Conservation (phyloP, 1,284 basidiomycete genomes). For the Puccinia horiana region DNA sequence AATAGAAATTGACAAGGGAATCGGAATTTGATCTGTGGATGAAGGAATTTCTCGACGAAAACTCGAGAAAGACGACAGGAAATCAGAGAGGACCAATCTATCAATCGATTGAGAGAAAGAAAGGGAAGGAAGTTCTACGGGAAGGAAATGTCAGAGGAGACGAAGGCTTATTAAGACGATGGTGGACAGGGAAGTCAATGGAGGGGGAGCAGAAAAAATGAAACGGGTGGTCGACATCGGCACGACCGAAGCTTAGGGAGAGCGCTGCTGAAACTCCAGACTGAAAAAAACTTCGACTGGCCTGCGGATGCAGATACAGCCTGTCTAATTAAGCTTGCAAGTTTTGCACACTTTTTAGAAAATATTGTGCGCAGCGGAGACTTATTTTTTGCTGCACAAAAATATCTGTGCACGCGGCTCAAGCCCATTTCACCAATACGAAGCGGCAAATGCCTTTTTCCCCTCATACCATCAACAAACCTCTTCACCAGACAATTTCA, state of each 20-base stretch:
- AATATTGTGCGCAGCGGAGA: too few relatives aligned
- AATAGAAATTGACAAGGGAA: constrained; percentile 11
- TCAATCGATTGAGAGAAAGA: neutral
- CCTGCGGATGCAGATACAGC: neutral
- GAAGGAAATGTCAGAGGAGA: neutral
- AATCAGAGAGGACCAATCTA: neutral
- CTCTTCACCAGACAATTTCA: too few relatives aligned
- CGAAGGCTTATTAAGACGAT: neutral
- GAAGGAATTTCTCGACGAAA: neutral
- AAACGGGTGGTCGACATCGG: neutral
- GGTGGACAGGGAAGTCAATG: neutral
- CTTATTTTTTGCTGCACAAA: too few relatives aligned
- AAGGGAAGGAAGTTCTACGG: neutral
- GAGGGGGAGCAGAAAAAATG: neutral
- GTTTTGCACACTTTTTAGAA: too few relatives aligned
- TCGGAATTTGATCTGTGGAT: neutral
- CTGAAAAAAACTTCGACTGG: neutral
- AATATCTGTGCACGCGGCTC: too few relatives aligned
- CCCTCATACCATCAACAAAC: too few relatives aligned
- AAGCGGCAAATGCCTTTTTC: too few relatives aligned
- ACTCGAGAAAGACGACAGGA: constrained; percentile 13
- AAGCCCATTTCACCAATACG: too few relatives aligned
- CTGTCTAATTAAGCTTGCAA: too few relatives aligned
- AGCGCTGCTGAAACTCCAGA: constrained; percentile 1
- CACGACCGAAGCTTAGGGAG: neutral